These are phyloP conservation scores for Neopestalotiopsis sp. DNA, from an alignment of 2,329 filamentous ascomycete species.

Conservation along the genomic window DNA sequence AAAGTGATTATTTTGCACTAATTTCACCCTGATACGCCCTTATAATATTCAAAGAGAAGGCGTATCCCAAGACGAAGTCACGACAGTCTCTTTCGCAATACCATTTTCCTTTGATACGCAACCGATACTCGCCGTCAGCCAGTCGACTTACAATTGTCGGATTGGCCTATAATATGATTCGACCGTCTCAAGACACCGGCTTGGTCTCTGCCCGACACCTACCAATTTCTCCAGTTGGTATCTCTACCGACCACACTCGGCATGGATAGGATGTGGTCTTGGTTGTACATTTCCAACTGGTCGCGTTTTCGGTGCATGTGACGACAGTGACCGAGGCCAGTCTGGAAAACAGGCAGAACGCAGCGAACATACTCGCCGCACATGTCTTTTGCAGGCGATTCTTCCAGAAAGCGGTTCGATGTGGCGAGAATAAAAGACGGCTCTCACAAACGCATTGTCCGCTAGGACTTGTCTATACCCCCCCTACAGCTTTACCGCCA, in stretches of 20 bases:
- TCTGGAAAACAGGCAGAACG: background rate
- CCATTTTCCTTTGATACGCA: slow-evolving; percentile 33
- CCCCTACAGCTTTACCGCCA: slow-evolving; percentile 25
- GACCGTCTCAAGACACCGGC: slow-evolving; percentile 30
- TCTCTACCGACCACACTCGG: background rate
- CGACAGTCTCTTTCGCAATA: slow-evolving; percentile 46
- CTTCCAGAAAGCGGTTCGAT: background rate
- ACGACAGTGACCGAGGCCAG: background rate
- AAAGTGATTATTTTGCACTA: slow-evolving; percentile 39
- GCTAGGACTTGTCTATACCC: slow-evolving; percentile 35
- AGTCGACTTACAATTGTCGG: slow-evolving; percentile 28
- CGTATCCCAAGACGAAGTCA: slow-evolving; percentile 53
- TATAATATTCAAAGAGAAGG: slow-evolving; percentile 45
- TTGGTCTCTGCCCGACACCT: slow-evolving; percentile 26
- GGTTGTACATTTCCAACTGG: background rate
- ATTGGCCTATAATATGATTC: slow-evolving; percentile 27
- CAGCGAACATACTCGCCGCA: background rate
- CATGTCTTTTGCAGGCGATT: background rate
- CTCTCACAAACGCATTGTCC: slow-evolving; percentile 17
- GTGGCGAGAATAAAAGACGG: background rate
- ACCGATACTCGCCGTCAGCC: slow-evolving; percentile 31
- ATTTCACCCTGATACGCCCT: slow-evolving; percentile 44
- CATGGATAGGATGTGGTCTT: background rate
- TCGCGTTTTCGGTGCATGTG: background rate
- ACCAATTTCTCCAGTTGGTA: too few relatives aligned